Percentiles rank a stretch among this genome's conserved stretches.
phyloP scores from a whole-genome alignment of 78 protist species.

The Dictyostelium discoideum region dicty_2.7 NC_007088.5:8146501-8147000 shows the following conservation, averaged over 20 bases:
- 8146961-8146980: background rate
- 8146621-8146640: conserved; percentile 40
- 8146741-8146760: background rate
- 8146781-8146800: too few species aligned
- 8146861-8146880: background rate
- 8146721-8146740: conserved; percentile 39
- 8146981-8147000: too few species aligned
- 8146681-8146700: conserved; percentile 51
- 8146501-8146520: conserved; percentile 42
- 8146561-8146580: conserved; percentile 7
- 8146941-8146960: background rate
- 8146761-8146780: background rate
- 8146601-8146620: conserved; percentile 1
- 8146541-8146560: conserved; percentile 74
- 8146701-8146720: conserved; percentile 23
- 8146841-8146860: background rate
- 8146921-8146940: background rate
- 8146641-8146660: conserved; percentile 44
- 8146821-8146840: background rate
- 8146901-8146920: too few species aligned
- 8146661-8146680: conserved; percentile 26
- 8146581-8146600: conserved; percentile 61
- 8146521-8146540: background rate
- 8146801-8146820: too few species aligned
- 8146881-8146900: background rate